phyloP scores from a whole-genome alignment of 495 filamentous ascomycete genomes.

The Evernia prunastri region DNA sequence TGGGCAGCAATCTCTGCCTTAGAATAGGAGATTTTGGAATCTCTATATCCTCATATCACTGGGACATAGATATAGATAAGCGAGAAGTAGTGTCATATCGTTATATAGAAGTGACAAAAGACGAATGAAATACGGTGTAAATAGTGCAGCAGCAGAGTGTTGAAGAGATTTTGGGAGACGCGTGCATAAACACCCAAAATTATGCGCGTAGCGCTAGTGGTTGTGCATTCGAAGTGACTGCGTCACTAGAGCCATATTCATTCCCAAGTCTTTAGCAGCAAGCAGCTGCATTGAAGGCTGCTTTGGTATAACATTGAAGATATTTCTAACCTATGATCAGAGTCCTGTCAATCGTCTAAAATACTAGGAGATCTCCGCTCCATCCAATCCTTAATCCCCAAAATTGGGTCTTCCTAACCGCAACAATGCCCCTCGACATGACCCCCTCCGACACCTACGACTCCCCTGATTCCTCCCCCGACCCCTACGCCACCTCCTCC shows the following conservation, averaged over 20 bases:
- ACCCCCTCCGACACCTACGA: conserved; percentile 19
- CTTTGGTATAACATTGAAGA: background rate
- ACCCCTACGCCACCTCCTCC: conserved; percentile 20
- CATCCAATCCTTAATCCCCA: background rate
- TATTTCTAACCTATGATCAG: background rate
- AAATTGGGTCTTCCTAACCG: background rate
- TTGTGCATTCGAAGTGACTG: conserved; percentile 12
- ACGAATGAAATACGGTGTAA: background rate
- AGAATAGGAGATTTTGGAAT: background rate
- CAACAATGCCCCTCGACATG: conserved; percentile 17
- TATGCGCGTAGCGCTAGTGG: conserved; percentile 8
- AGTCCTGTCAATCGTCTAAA: background rate
- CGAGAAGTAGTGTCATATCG: background rate
- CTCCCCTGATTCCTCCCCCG: conserved; percentile 14
- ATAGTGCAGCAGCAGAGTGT: background rate
- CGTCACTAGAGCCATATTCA: conserved; percentile 1
- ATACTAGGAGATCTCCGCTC: background rate
- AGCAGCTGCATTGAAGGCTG: too few species aligned
- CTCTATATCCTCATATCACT: background rate
- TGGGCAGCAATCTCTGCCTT: background rate
- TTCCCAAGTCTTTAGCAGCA: too few species aligned
- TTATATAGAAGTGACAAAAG: background rate
- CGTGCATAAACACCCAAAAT: conserved; percentile 12
- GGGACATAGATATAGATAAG: background rate
- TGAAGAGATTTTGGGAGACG: background rate